These are phyloP conservation scores for Suillus paluster DNA, from an alignment of 768 basidiomycete genomes.

Conservation along the genomic window DNA sequence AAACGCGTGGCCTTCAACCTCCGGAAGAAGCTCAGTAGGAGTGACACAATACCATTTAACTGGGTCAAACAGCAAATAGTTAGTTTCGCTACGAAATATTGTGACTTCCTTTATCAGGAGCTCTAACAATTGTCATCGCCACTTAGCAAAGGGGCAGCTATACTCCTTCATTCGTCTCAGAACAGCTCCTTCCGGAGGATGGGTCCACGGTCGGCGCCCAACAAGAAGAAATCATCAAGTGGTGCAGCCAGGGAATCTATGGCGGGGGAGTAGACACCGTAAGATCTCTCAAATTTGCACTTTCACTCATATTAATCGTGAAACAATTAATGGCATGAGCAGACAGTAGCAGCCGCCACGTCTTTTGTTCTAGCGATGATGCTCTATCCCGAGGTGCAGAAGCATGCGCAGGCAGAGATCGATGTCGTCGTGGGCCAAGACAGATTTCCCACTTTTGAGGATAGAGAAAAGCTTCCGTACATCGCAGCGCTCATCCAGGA, in stretches of 20 bases:
- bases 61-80: slow-evolving; percentile 21
- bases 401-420: slow-evolving; percentile 30
- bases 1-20: slow-evolving; percentile 18
- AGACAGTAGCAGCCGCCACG: not conserved
- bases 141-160: not conserved
- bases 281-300: not conserved
- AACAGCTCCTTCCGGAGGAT: not conserved
- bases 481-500: slow-evolving; percentile 29
- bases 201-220: not conserved
- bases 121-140: not conserved
- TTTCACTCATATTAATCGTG: not conserved
- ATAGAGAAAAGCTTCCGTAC: slow-evolving; percentile 29
- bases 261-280: slow-evolving; percentile 33
- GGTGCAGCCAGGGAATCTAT: slow-evolving; percentile 16
- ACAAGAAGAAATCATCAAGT: slow-evolving; percentile 19
- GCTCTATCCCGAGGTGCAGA: slow-evolving; percentile 29
- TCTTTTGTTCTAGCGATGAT: slow-evolving; percentile 31
- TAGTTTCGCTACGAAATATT: not conserved
- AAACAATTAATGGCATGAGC: not conserved
- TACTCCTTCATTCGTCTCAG: not conserved
- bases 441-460: slow-evolving; percentile 27
- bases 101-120: not conserved
- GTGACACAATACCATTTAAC: slow-evolving; percentile 17
- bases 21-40: slow-evolving; percentile 7
- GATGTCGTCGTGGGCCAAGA: slow-evolving; percentile 27